Base-by-base conservation (phyloP, 306 rosid species). In the Cotoneaster glaucophyllus region DNA sequence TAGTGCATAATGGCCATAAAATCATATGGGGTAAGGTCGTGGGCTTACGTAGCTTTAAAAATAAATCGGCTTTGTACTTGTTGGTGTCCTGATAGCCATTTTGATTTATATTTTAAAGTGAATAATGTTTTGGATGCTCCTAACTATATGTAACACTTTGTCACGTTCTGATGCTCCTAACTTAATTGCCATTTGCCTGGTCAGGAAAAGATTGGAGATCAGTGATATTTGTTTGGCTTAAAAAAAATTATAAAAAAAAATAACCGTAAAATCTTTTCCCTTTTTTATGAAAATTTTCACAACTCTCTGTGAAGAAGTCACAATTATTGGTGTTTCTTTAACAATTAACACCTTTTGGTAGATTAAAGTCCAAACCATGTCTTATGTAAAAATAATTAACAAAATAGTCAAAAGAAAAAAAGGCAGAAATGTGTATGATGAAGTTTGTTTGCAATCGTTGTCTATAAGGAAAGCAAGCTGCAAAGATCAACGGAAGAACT, bases 31-130 rank as follows among this genome's bases (percentile, higher is more conserved):
- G 25, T 29, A 37, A 50, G 69, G 52, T 58, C 65, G 65, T 67
- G 83, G 65, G 21, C 32, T 79, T 79, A 73, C 65, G 76, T 57
- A 34, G 52, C 18, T 21, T 34, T 56, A 2, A 72, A 72, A 22
- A n/a, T 24, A n/a, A 29, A 32, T 37, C n/a, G 21, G 14, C 4
- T 70, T 39, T 22, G 15, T 22, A 48, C 22, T 45, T 32, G 65
- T 15, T 48, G 54, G 8, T 48, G 54, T 48, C 54, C 54, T 48
- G 54, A 48, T 48, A 14, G 21, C 54, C 17, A 17, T 48, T 48
- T 48, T 15, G 21, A 48, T 48, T 48, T 48, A 18, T 48, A 48
- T 48, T 39, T 39, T 15, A 15, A 48, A 48, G 18, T 15, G 21
- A 48, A 48, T 4, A 48, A 4, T 48, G 8, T 48, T 48, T 48